Base-by-base conservation (phyloP, 768 basidiomycete species). In the Mycena latifolia region DNA sequence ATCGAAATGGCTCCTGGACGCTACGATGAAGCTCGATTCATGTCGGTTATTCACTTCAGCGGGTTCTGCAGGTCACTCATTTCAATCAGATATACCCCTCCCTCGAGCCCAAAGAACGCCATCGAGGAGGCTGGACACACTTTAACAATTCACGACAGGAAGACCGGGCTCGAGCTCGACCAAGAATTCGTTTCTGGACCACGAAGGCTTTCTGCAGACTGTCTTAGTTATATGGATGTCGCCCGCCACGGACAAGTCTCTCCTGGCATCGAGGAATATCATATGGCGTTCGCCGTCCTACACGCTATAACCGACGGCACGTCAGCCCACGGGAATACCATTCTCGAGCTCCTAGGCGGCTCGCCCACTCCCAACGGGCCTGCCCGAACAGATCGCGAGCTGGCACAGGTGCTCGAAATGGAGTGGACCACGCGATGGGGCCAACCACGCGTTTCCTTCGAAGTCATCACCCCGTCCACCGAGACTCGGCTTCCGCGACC, bases 281-380 rank as follows among this genome's bases (percentile, higher is more conserved):
- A 88, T 66, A 66, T 89, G 46, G 74, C 85, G 72, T 78, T 88
- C 41, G 82, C 83, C 58, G 81, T 83, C 5, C 80, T 84, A 46
- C 88, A 89, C 67, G 88, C 84, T 71, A 75, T 89, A 37, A 87
- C 86, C 37, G 88, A 89, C 64, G 86, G 87, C 24, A 85, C 88
- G 81, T 85, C 85, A 0, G 73, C 88, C 15, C 85, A 84, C 46
- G 84, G 84, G 33, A 86, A 87, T 69, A 85, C 85, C 66, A 82
- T 88, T 57, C 83, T 88, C 71, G 75, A 76, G 12, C 71, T 89
- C 6, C 76, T 89, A 27, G 83, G 78, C 0, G 63, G 63, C 27
- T 46, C 67, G 1, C 45, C 28, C 17, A 63, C 57, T 20, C 54
- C 62, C 15, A 48, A 53, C 10, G 62, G 58, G n/a, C 18, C 47